phyloP scores from a whole-genome alignment of 176 grass and related monocot genomes.

The Aegilops umbellulata region DNA sequence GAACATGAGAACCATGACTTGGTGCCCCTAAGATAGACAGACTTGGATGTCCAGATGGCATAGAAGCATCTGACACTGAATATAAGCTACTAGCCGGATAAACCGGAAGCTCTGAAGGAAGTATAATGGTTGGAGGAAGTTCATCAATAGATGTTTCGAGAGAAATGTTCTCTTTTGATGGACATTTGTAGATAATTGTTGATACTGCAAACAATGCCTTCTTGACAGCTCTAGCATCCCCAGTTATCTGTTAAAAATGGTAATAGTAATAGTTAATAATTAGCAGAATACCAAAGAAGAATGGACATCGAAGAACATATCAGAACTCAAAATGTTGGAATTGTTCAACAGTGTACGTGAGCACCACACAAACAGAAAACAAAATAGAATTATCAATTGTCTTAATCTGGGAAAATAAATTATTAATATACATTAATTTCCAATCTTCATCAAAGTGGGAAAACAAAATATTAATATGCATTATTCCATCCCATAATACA shows the following conservation, averaged over 20 bases:
- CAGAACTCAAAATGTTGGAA: constrained; percentile 21
- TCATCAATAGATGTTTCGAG: constrained; percentile 80
- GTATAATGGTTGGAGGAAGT: constrained; percentile 63
- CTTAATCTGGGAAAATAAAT: background rate
- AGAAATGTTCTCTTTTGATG: constrained; percentile 81
- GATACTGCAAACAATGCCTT: constrained; percentile 77
- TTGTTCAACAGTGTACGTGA: background rate
- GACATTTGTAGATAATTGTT: constrained; percentile 82
- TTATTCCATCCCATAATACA: background rate
- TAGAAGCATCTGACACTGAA: constrained; percentile 41
- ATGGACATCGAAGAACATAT: background rate
- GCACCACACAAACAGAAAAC: background rate
- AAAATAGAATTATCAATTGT: constrained; percentile 18
- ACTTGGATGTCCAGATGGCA: constrained; percentile 49
- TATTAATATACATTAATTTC: background rate
- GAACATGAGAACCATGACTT: constrained; percentile 49
- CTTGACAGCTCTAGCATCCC: constrained; percentile 73
- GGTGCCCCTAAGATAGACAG: constrained; percentile 49
- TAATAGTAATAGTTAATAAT: constrained; percentile 18
- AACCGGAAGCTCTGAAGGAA: constrained; percentile 80
- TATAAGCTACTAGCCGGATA: constrained; percentile 70
- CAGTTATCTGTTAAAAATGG: constrained; percentile 61
- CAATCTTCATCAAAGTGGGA: no score
- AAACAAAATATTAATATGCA: background rate
- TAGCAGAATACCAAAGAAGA: constrained; percentile 9